Evolutionary conservation across 2,329 filamentous ascomycete species (phyloP).

Genomic region (Microdochium bolleyi): DNA sequence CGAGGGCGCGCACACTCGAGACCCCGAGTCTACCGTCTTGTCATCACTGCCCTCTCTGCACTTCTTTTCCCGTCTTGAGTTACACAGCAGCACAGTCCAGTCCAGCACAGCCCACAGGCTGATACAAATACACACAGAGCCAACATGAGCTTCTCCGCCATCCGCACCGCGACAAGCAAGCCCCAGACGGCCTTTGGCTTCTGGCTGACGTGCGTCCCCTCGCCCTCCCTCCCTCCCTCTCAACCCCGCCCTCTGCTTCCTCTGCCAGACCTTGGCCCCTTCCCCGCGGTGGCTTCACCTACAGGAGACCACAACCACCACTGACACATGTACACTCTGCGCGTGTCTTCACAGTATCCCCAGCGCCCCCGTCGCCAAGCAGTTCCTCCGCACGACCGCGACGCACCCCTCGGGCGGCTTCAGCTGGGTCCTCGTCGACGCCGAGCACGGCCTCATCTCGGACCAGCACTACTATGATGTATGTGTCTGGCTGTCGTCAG

Average conservation of each 20-base stretch:
- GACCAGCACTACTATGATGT: constrained; percentile 7
- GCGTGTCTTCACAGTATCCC: constrained; percentile 12
- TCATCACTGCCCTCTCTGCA: no score
- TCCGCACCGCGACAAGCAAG: constrained; percentile 8
- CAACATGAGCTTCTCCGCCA: constrained; percentile 14
- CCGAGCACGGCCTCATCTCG: constrained; percentile 14
- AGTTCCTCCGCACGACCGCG: constrained; percentile 53
- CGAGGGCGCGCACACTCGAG: no score
- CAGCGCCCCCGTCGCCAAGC: constrained; percentile 19
- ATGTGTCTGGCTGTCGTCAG: background rate
- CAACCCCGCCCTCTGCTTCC: background rate
- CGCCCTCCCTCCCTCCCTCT: background rate
- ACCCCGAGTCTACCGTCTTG: no score
- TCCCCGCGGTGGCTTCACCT: no score
- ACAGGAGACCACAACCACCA: background rate
- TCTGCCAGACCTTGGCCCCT: background rate
- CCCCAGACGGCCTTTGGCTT: constrained; percentile 17
- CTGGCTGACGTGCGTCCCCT: constrained; percentile 21
- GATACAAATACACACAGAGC: background rate
- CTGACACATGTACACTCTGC: background rate
- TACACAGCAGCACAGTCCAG: background rate
- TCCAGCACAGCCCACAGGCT: background rate
- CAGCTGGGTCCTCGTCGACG: constrained; percentile 12
- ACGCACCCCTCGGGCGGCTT: constrained; percentile 37
- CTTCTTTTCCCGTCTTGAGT: no score